A percentile compares a stretch with the other conserved stretches of the same genome.
Conservation (phyloP, 148 eudicot genomes). For the Fallopia convolvulus region DNA sequence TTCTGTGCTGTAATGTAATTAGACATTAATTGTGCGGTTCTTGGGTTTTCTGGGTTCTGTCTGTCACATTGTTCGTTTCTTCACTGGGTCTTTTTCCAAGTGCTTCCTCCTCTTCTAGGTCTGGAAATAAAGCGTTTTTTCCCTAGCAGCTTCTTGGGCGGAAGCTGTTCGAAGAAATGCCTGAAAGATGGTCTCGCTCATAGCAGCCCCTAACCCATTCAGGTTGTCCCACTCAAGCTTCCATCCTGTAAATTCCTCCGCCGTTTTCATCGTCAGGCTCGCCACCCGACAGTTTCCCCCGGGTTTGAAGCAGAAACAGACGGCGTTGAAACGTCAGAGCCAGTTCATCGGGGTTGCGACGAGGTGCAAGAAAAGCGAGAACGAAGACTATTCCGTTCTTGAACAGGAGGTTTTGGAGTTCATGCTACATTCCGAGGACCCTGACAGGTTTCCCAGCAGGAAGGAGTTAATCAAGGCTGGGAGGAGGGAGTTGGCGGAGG, state of each 20-base stretch:
- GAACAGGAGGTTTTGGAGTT: conserved; percentile 61
- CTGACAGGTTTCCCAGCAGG: conserved; percentile 53
- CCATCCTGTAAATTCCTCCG: conserved; percentile 23
- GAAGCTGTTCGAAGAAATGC: conserved; percentile 77
- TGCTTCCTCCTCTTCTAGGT: background rate
- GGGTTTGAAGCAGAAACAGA: conserved; percentile 8
- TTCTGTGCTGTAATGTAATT: background rate
- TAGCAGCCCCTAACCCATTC: conserved; percentile 12
- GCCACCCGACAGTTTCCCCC: conserved; percentile 11
- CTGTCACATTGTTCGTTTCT: conserved; percentile 10
- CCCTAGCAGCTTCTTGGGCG: conserved; percentile 12
- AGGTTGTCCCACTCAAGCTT: conserved; percentile 16
- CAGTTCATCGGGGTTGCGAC: conserved; percentile 22
- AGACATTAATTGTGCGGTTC: background rate
- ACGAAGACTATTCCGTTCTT: conserved; percentile 41
- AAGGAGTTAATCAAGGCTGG: conserved; percentile 49
- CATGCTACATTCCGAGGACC: conserved; percentile 61
- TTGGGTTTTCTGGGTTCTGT: conserved; percentile 5
- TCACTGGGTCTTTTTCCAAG: background rate
- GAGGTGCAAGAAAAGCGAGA: conserved; percentile 34
- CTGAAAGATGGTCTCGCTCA: conserved; percentile 60
- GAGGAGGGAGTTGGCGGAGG: conserved; percentile 63
- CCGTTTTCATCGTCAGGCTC: conserved; percentile 15
- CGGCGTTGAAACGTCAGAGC: conserved; percentile 15
- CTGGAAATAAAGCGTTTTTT: background rate